These are phyloP conservation scores for Hypsizygus ulmarius DNA, from an alignment of 1,284 basidiomycete genomes.

Conservation along the genomic window DNA sequence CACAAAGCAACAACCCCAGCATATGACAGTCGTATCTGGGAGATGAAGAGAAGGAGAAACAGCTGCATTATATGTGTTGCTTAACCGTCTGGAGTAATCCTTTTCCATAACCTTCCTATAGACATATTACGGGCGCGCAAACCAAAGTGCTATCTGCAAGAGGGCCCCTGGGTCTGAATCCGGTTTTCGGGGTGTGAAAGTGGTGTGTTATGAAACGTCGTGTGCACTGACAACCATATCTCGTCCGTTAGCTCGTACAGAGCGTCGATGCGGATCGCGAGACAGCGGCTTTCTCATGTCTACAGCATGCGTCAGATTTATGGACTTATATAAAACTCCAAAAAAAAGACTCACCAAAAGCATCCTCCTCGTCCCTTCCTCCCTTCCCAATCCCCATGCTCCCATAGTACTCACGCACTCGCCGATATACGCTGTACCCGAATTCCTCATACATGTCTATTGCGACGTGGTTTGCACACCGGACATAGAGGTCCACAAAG, in stretches of 20 bases:
- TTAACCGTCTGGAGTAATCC: no score
- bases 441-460: constrained; percentile 85
- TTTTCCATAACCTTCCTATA: no score
- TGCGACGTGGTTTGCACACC: constrained; percentile 75
- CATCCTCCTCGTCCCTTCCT: constrained; percentile 82
- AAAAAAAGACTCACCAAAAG: constrained; percentile 66
- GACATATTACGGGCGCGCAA: no score
- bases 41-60: no score
- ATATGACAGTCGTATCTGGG: no score
- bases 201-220: constrained; percentile 52
- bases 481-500: constrained; percentile 91
- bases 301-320: no score
- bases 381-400: constrained; percentile 66
- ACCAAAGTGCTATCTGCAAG: no score
- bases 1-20: no score
- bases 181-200: not conserved
- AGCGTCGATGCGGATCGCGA: constrained; percentile 59
- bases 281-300: constrained; percentile 88
- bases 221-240: constrained; percentile 72
- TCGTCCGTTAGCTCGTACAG: constrained; percentile 67
- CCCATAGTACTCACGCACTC: constrained; percentile 86
- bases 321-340: constrained; percentile 1
- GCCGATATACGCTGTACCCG: constrained; percentile 84
- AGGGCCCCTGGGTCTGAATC: no score
- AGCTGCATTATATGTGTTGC: no score